These are phyloP conservation scores for Termitomyces heimii DNA, from an alignment of 768 basidiomycete species.

Conservation along the genomic window DNA sequence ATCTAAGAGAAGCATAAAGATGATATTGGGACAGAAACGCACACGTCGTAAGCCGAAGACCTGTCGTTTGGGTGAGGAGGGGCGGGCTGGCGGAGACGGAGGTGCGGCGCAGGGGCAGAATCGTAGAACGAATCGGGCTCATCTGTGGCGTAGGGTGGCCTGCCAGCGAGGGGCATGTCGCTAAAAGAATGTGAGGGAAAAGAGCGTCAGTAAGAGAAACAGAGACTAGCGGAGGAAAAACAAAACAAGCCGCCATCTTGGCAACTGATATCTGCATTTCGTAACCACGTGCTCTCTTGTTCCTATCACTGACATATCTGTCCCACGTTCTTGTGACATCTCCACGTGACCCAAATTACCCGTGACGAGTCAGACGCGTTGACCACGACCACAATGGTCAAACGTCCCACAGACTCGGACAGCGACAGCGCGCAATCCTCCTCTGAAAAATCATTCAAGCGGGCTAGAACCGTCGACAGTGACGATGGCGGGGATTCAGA, in stretches of 20 bases:
- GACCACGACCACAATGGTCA: constrained; percentile 36
- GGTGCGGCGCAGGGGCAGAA: constrained; percentile 33
- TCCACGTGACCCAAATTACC: constrained; percentile 1
- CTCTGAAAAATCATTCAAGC: constrained; percentile 23
- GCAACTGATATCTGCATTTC: neutral
- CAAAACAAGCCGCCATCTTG: neutral
- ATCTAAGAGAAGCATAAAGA: constrained; percentile 5
- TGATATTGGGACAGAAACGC: constrained; percentile 22
- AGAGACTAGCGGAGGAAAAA: neutral
- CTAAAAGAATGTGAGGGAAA: constrained; percentile 13
- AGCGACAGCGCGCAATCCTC: constrained; percentile 37
- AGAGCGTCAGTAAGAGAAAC: constrained; percentile 12
- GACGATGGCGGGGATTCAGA: constrained; percentile 15
- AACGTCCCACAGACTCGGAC: constrained; percentile 40
- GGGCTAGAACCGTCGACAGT: constrained; percentile 24
- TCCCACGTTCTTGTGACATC: too few relatives aligned
- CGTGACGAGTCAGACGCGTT: too few relatives aligned
- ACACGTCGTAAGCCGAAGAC: constrained; percentile 67
- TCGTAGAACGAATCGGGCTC: constrained; percentile 59
- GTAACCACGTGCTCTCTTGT: constrained; percentile 3
- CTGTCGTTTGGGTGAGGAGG: constrained; percentile 49
- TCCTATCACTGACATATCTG: constrained; percentile 2
- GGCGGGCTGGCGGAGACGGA: constrained; percentile 38
- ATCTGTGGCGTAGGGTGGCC: constrained; percentile 65
- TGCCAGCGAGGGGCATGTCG: constrained; percentile 50